Conservation (phyloP, 768 basidiomycete genomes). For the Hydnomerulius pinastri region DNA sequence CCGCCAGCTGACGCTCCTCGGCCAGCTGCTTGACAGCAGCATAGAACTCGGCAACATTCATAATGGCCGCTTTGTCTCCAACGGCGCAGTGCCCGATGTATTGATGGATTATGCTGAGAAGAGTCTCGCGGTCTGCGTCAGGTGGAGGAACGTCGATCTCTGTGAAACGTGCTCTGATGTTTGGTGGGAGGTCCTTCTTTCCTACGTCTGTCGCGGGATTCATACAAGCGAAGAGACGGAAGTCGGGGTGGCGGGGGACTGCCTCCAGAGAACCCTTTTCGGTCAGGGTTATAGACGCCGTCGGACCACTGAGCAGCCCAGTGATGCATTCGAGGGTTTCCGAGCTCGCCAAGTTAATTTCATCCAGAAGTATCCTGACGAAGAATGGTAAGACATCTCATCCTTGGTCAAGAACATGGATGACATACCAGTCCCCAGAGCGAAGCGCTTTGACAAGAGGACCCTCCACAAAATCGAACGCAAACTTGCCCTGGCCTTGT, state of each 20-base stretch:
- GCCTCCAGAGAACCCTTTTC: slow-evolving; percentile 92
- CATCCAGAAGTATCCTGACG: slow-evolving; percentile 88
- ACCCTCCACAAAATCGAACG: slow-evolving; percentile 94
- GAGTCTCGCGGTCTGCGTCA: slow-evolving; percentile 87
- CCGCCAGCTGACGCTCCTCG: slow-evolving; percentile 76
- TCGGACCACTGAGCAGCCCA: slow-evolving; percentile 80
- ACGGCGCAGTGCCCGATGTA: slow-evolving; percentile 85
- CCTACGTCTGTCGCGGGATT: slow-evolving; percentile 99
- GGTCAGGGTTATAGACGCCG: slow-evolving; percentile 87
- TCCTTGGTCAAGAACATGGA: neutral
- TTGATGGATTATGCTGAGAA: slow-evolving; percentile 82
- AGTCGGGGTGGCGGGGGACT: slow-evolving; percentile 89
- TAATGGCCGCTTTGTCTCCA: slow-evolving; percentile 83
- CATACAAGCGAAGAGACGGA: slow-evolving; percentile 98
- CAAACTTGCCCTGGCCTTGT: slow-evolving; percentile 85
- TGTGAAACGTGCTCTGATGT: slow-evolving; percentile 89
- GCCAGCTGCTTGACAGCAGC: slow-evolving; percentile 74
- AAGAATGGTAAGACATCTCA: slow-evolving; percentile 3
- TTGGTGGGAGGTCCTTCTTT: slow-evolving; percentile 93
- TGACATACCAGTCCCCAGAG: slow-evolving; percentile 83
- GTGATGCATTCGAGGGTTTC: slow-evolving; percentile 95
- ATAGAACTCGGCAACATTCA: slow-evolving; percentile 94
- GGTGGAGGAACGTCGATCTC: slow-evolving; percentile 96
- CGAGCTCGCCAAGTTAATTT: slow-evolving; percentile 91
- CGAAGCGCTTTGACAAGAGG: slow-evolving; percentile 90